phyloP scores from a whole-genome alignment of 2,329 filamentous ascomycete species.

The Verticillium longisporum region DNA sequence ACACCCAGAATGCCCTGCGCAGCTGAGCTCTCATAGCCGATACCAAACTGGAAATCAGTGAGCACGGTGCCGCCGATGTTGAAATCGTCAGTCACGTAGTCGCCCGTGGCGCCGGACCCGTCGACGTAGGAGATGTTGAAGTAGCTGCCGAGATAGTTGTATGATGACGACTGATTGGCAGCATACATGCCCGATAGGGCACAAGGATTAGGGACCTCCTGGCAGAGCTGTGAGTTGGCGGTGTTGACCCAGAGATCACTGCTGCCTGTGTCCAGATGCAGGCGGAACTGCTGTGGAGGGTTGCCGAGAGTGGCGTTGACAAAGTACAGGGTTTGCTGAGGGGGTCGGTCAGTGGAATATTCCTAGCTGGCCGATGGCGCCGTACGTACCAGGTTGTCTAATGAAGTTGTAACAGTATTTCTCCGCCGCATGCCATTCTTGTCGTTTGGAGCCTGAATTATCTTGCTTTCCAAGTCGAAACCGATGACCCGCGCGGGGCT shows the following conservation, averaged over 20 bases:
- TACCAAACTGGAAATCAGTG: slow-evolving; percentile 59
- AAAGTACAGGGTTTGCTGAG: slow-evolving; percentile 55
- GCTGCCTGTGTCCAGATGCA: slow-evolving; percentile 63
- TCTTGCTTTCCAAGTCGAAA: slow-evolving; percentile 34
- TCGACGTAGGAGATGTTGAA: slow-evolving; percentile 56
- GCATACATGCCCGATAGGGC: slow-evolving; percentile 57
- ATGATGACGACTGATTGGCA: slow-evolving; percentile 68
- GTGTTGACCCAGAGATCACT: slow-evolving; percentile 56
- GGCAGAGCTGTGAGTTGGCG: slow-evolving; percentile 7
- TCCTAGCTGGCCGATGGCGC: not conserved
- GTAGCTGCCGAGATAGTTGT: slow-evolving; percentile 56
- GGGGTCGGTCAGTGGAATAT: slow-evolving; percentile 6
- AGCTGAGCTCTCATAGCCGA: slow-evolving; percentile 58
- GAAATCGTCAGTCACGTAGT: slow-evolving; percentile 53
- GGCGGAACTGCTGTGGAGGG: slow-evolving; percentile 46
- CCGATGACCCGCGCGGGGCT: slow-evolving; percentile 35
- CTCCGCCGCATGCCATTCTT: slow-evolving; percentile 25
- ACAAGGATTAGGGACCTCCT: slow-evolving; percentile 40
- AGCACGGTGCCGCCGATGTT: slow-evolving; percentile 43
- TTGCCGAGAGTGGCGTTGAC: slow-evolving; percentile 58
- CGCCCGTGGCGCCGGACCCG: slow-evolving; percentile 43
- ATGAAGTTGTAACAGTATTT: slow-evolving; percentile 31
- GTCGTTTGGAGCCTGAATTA: slow-evolving; percentile 10
- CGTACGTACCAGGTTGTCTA: slow-evolving; percentile 51
- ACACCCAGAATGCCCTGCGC: slow-evolving; percentile 76